Conservation (phyloP, 192 early-diverging fungal genomes). For the Fimicolochytrium jonesii region DNA sequence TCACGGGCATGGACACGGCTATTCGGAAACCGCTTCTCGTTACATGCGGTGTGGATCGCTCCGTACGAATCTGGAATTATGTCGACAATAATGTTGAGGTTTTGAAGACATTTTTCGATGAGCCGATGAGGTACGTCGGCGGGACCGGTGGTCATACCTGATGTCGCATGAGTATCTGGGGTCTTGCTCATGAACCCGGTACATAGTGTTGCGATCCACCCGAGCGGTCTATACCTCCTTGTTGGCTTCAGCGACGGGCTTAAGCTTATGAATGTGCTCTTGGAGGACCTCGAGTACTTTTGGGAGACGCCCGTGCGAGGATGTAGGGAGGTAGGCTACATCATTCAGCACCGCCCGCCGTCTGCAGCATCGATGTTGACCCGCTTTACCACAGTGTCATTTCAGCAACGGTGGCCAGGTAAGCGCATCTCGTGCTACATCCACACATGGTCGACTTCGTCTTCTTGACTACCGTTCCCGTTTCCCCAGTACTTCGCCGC, state of each 20-base stretch:
- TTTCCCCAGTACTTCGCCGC: conserved; percentile 50
- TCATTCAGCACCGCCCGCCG: not conserved
- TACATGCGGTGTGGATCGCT: conserved; percentile 51
- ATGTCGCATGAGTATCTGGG: not conserved
- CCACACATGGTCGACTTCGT: too few species aligned
- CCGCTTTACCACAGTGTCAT: conserved; percentile 31
- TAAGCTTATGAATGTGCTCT: conserved; percentile 53
- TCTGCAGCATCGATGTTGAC: not conserved
- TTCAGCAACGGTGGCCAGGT: conserved; percentile 52
- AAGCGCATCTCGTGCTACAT: too few species aligned
- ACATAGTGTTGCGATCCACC: conserved; percentile 45
- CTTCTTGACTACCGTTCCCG: too few species aligned
- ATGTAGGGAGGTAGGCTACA: conserved; percentile 42
- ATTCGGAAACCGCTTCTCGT: conserved; percentile 54
- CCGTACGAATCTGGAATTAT: conserved; percentile 60
- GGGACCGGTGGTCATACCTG: not conserved
- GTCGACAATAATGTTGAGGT: conserved; percentile 55
- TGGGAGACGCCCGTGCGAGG: conserved; percentile 51
- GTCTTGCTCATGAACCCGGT: not conserved
- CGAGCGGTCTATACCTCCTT: conserved; percentile 52
- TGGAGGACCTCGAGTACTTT: conserved; percentile 53
- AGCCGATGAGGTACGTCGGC: conserved; percentile 37
- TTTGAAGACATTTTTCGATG: conserved; percentile 46
- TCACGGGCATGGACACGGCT: conserved; percentile 50
- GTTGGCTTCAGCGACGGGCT: conserved; percentile 50